Evolutionary conservation across 2,329 filamentous ascomycete genomes (phyloP), one percentile per base, ranked within the genome.

Genomic region (Xylaria arbuscula): DNA sequence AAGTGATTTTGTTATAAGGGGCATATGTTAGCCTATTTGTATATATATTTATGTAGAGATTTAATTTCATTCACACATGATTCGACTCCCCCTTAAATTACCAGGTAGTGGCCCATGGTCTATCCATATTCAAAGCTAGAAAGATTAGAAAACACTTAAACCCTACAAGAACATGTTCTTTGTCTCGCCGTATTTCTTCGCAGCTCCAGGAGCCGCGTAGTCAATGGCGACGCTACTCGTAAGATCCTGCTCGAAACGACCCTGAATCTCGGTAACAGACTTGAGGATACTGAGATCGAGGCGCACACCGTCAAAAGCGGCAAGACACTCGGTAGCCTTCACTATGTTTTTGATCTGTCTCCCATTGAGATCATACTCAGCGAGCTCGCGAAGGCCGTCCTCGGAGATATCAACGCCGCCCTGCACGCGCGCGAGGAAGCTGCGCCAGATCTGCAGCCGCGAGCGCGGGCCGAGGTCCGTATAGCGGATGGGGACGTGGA

Each of bases 301-400:
- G 34, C 65, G 67, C 2, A 72, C 69, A 51, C 72, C 69, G 68
- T 79, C 78, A 47, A 75, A 77, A 3, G 75, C 72, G 7, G 79
- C 78, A n/a, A 80, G 74, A 56, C 74, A 76, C 70, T 78, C 75
- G 10, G 73, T 74, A 1, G 72, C 74, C 68, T 75, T 78, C 69
- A 80, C 67, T 9, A 77, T 67, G 64, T 79, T 80, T 64, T 76
- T 76, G 67, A 79, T 80, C 71, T 78, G 77, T n/a, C 78, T 72
- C 1, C 78, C 77, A 68, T 80, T 78, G 32, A 79, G 62, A 0
- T 73, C 66, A 50, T 76, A 72, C 55, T 69, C 56, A 0, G 75
- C 72, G 2, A 76, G 67, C 6, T 36, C 54, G 7, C 69, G 67
- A 2, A 78, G 58, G 1, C 66, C 70, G 3, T 58, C 32, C 22